A percentile compares a stretch with the other conserved stretches of the same genome.
Conservation (phyloP, 2,329 filamentous ascomycete species). For the Sporothrix brunneoviolacea region DNA sequence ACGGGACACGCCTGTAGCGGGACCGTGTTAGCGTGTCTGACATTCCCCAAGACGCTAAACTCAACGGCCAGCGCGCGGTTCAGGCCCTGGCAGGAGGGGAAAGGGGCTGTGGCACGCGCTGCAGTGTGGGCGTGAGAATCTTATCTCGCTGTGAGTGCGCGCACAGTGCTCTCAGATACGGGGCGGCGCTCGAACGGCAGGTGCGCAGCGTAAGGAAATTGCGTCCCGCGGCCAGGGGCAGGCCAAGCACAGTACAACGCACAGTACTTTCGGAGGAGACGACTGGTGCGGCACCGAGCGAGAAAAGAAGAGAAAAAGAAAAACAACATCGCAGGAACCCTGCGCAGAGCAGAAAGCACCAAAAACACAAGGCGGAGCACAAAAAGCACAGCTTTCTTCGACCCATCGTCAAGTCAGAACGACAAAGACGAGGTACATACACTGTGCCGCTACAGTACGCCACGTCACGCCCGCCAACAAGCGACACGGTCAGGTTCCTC, state of each 20-base stretch:
- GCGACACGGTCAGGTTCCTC: not conserved
- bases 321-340: not conserved
- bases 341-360: not conserved
- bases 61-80: not conserved
- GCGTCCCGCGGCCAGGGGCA: slow-evolving; percentile 3
- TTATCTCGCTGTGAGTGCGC: not conserved
- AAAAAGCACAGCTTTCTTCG: not conserved
- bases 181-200: not conserved
- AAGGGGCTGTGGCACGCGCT: too few relatives aligned
- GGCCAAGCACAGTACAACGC: slow-evolving; percentile 1
- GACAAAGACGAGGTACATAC: not conserved
- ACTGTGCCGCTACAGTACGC: not conserved
- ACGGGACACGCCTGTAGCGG: slow-evolving; percentile 10
- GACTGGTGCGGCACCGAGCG: not conserved
- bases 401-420: too few relatives aligned
- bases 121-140: not conserved
- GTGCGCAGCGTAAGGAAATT: not conserved
- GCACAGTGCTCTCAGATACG: not conserved
- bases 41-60: slow-evolving; percentile 1
- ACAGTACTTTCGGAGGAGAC: not conserved
- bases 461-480: not conserved
- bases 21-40: slow-evolving; percentile 5
- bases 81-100: not conserved
- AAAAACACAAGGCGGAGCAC: not conserved
- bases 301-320: not conserved